Evolutionary conservation across 495 filamentous ascomycete genomes (phyloP).

Genomic region (Hypoxylon lenormandii): DNA sequence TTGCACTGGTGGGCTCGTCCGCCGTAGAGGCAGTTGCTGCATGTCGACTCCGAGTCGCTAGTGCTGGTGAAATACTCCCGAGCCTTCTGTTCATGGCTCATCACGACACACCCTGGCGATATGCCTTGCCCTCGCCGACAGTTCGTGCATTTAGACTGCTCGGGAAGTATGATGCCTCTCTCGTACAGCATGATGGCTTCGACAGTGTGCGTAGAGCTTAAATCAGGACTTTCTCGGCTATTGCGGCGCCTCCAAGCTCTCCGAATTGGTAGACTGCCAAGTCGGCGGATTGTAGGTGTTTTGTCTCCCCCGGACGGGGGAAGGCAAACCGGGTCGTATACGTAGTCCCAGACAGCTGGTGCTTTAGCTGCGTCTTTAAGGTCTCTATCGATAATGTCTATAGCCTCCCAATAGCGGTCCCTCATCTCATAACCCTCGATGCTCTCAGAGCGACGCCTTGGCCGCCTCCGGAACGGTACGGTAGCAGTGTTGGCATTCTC

Average conservation of each 20-base stretch:
- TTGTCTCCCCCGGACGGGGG: constrained; percentile 29
- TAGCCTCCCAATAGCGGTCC: constrained; percentile 42
- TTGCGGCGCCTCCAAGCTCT: constrained; percentile 42
- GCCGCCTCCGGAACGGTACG: constrained; percentile 8
- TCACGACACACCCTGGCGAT: constrained; percentile 35
- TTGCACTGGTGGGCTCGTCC: constrained; percentile 23
- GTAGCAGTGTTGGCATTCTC: background rate
- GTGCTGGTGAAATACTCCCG: background rate
- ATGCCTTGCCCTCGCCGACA: constrained; percentile 28
- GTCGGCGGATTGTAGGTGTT: constrained; percentile 23
- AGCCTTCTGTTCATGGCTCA: constrained; percentile 6
- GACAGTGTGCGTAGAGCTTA: constrained; percentile 20
- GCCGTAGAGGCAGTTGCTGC: constrained; percentile 40
- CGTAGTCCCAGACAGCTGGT: constrained; percentile 41
- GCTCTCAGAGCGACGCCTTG: constrained; percentile 37
- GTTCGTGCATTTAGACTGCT: constrained; percentile 24
- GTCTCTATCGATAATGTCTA: constrained; percentile 36
- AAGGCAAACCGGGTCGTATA: constrained; percentile 43
- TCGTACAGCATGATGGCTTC: constrained; percentile 43
- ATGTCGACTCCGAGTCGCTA: constrained; percentile 1
- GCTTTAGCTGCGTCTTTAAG: constrained; percentile 24
- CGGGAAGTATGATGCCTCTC: constrained; percentile 36
- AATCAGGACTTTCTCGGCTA: constrained; percentile 23
- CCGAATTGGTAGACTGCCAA: constrained; percentile 29
- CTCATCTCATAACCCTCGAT: constrained; percentile 44